These are phyloP conservation scores for Exutisphaerella laricina DNA, from an alignment of 2,329 filamentous ascomycete species.

Conservation along the genomic window DNA sequence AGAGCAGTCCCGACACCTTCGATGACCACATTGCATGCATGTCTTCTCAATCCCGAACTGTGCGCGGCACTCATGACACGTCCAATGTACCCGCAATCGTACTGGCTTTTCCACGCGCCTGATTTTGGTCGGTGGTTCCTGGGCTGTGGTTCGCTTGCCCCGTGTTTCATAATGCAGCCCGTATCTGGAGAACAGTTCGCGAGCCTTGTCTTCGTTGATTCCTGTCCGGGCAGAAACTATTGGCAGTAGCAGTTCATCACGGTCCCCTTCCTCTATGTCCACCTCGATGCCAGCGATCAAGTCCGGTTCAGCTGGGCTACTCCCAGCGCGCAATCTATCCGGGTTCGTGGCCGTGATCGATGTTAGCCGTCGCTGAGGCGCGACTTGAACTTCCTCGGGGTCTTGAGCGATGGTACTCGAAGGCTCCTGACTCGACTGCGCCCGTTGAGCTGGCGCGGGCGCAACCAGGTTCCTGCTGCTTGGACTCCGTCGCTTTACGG, in stretches of 20 bases:
- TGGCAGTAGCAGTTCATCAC: conserved; percentile 21
- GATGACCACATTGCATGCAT: conserved; percentile 72
- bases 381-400: neutral
- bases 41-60: conserved; percentile 67
- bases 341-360: neutral
- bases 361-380: neutral
- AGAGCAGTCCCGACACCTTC: conserved; percentile 73
- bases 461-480: conserved; percentile 8
- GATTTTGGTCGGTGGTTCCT: conserved; percentile 24
- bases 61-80: conserved; percentile 74
- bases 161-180: conserved; percentile 33
- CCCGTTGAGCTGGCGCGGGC: neutral
- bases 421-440: conserved; percentile 6
- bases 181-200: conserved; percentile 40
- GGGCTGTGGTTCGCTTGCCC: conserved; percentile 7
- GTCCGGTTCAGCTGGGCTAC: conserved; percentile 3
- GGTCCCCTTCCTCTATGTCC: conserved; percentile 17
- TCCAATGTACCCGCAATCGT: conserved; percentile 69
- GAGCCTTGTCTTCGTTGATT: conserved; percentile 27
- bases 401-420: conserved; percentile 3
- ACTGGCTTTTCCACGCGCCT: conserved; percentile 54
- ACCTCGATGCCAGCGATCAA: conserved; percentile 8
- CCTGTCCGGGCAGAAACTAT: conserved; percentile 15
- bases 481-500: conserved; percentile 19
- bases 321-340: conserved; percentile 2